Conservation (phyloP, 768 basidiomycete genomes). For the Suillus paluster region DNA sequence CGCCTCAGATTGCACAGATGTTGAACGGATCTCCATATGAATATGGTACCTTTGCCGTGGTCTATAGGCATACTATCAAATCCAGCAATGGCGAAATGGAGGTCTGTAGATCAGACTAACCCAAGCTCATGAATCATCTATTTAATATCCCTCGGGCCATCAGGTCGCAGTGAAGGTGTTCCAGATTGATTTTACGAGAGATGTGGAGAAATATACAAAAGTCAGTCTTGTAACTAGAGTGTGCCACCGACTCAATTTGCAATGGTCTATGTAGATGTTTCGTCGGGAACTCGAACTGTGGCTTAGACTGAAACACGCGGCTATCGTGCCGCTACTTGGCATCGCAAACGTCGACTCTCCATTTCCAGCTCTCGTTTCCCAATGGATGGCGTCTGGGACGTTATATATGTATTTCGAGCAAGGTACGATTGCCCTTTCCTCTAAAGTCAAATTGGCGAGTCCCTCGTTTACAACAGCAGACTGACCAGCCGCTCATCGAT, state of each 20-base stretch:
- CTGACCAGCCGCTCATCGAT: too few relatives aligned
- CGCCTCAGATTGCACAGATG: neutral
- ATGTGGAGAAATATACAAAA: neutral
- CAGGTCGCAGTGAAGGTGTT: neutral
- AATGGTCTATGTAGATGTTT: conserved; percentile 14
- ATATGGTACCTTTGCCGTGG: neutral
- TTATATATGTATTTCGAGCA: neutral
- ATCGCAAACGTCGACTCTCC: conserved; percentile 6
- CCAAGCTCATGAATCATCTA: neutral
- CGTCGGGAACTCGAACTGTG: conserved; percentile 25
- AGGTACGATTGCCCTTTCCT: too few relatives aligned
- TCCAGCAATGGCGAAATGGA: neutral
- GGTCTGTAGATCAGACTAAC: neutral
- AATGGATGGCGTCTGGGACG: neutral
- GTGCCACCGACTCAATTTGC: neutral
- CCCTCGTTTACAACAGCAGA: too few relatives aligned
- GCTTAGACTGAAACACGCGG: conserved; percentile 19
- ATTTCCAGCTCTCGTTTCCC: neutral
- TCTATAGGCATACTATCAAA: neutral
- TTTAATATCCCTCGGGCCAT: neutral
- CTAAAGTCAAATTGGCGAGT: too few relatives aligned
- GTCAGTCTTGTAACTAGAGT: neutral
- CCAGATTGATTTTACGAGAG: neutral
- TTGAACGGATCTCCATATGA: neutral
- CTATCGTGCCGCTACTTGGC: conserved; percentile 23